phyloP scores from a whole-genome alignment of 192 early-diverging fungal species.

The Bifiguratus adelaidae region DNA sequence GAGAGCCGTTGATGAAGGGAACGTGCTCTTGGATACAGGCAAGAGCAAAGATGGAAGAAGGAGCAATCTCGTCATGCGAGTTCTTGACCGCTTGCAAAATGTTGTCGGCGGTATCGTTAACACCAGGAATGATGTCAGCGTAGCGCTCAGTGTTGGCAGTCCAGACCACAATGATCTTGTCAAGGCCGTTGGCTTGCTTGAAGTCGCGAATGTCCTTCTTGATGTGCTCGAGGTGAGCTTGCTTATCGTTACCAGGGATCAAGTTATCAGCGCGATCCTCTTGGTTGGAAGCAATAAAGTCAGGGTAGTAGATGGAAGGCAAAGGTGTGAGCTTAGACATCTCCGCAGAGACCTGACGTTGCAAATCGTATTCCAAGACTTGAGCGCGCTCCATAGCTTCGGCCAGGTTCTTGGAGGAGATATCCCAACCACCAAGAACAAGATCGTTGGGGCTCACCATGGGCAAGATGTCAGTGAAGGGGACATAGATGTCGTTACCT shows the following conservation, averaged over 20 bases:
- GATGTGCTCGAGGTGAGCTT: conserved; percentile 86
- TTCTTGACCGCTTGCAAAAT: conserved; percentile 69
- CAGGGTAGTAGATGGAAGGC: conserved; percentile 97
- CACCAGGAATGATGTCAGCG: conserved; percentile 71
- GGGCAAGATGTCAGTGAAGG: conserved; percentile 87
- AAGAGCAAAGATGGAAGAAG: conserved; percentile 93
- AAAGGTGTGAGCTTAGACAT: conserved; percentile 77
- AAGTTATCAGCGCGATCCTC: conserved; percentile 93
- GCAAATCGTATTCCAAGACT: conserved; percentile 94
- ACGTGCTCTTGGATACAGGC: conserved; percentile 92
- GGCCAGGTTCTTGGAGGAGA: conserved; percentile 74
- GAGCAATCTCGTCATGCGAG: conserved; percentile 87
- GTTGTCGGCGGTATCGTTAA: conserved; percentile 96
- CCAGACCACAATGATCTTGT: conserved; percentile 96
- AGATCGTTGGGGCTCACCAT: conserved; percentile 97
- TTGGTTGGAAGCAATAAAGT: conserved; percentile 99
- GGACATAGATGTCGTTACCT: conserved; percentile 86
- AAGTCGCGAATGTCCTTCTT: conserved; percentile 94
- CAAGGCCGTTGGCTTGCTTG: conserved; percentile 77
- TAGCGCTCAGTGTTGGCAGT: conserved; percentile 99
- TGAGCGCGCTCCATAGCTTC: conserved; percentile 91
- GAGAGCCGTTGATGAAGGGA: conserved; percentile 98
- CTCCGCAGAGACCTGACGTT: conserved; percentile 81
- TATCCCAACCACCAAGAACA: conserved; percentile 98
- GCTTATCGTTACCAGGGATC: conserved; percentile 72